These are phyloP conservation scores for Perkinsus chesapeaki DNA, from an alignment of 169 alveolate genomes.

Conservation along the genomic window DNA sequence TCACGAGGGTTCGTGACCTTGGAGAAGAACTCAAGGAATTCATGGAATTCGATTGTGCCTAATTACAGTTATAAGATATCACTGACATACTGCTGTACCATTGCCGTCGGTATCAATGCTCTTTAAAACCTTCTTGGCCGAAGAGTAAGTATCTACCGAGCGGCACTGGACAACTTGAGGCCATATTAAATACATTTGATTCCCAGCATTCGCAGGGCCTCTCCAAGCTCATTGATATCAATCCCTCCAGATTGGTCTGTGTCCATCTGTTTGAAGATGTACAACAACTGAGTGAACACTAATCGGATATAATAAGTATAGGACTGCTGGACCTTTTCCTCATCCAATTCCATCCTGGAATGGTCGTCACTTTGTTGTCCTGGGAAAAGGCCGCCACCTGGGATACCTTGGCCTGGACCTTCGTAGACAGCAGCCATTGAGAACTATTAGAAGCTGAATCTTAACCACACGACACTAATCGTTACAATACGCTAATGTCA, in stretches of 20 bases:
- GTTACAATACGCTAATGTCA: no score
- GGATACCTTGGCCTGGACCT: not conserved
- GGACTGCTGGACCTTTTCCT: not conserved
- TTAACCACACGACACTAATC: no score
- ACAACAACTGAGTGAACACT: not conserved
- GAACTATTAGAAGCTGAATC: no score
- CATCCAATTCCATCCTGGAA: not conserved
- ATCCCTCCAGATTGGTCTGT: not conserved
- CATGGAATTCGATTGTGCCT: conserved; percentile 8
- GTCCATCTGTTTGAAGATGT: conserved; percentile 2
- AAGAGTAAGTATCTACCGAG: not conserved
- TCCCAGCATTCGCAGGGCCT: conserved; percentile 6
- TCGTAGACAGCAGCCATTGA: not conserved
- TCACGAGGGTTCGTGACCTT: conserved; percentile 3
- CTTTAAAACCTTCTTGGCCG: not conserved
- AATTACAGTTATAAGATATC: not conserved
- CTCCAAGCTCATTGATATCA: conserved; percentile 1
- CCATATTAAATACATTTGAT: not conserved
- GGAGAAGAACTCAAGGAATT: not conserved
- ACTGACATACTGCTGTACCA: not conserved
- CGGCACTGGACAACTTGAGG: not conserved
- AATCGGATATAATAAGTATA: not conserved
- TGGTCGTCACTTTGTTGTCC: not conserved
- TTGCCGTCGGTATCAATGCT: conserved; percentile 9
- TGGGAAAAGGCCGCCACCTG: not conserved